Conservation (phyloP, 108 stramenopile genomes). For the Cylindrotheca fusiformis region DNA sequence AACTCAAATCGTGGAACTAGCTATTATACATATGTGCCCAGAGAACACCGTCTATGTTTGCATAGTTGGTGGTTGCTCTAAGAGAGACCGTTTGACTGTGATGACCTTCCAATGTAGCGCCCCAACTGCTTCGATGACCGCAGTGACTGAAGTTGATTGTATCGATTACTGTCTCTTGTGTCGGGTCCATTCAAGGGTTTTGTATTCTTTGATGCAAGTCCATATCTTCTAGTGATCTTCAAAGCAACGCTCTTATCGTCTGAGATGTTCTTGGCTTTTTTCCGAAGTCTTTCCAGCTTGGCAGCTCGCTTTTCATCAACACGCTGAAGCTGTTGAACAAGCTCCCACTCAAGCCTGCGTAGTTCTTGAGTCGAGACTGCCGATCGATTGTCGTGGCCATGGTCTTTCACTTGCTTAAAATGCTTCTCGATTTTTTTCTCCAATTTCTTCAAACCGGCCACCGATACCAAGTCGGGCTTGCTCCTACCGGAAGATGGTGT, state of each 20-base stretch:
- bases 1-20: too few relatives aligned
- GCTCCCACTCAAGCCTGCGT: constrained; percentile 19
- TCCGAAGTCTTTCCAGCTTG: constrained; percentile 23
- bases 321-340: constrained; percentile 15
- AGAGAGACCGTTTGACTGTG: too few relatives aligned
- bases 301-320: constrained; percentile 32
- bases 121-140: background rate
- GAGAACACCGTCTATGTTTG: too few relatives aligned
- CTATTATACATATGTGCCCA: too few relatives aligned
- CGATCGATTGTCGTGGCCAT: constrained; percentile 13
- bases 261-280: background rate
- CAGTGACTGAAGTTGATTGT: background rate
- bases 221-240: background rate
- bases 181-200: background rate
- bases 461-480: background rate
- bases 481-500: background rate
- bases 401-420: constrained; percentile 12
- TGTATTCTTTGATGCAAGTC: background rate
- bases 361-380: constrained; percentile 18
- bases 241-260: background rate
- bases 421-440: constrained; percentile 27
- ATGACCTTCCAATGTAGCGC: too few relatives aligned
- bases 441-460: constrained; percentile 18
- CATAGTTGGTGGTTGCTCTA: too few relatives aligned
- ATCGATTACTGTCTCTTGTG: background rate